Conservation (phyloP, 345 rosid species). For the Nephelium lappaceum region DNA sequence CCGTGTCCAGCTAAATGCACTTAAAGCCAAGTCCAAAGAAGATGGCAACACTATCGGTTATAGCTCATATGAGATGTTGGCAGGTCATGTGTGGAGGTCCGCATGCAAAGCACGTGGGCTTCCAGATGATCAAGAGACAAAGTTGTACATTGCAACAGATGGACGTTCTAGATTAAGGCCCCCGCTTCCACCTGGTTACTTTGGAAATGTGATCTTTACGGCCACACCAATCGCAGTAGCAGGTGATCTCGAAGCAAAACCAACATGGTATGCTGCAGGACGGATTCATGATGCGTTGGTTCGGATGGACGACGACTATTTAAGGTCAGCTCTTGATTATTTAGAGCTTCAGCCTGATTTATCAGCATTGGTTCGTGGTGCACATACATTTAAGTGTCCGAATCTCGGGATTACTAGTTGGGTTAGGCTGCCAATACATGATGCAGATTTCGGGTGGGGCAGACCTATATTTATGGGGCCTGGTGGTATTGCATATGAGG, state of each 20-base stretch:
- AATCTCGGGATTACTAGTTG: constrained; percentile 91
- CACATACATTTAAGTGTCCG: constrained; percentile 83
- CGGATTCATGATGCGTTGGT: constrained; percentile 74
- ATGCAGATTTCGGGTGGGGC: constrained; percentile 97
- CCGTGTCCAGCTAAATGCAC: constrained; percentile 61
- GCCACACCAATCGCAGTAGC: constrained; percentile 80
- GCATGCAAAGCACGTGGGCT: constrained; percentile 76
- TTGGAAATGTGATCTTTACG: constrained; percentile 90
- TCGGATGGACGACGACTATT: constrained; percentile 81
- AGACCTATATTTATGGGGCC: constrained; percentile 94
- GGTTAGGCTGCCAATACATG: constrained; percentile 84
- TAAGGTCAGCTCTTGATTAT: constrained; percentile 95
- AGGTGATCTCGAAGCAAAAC: constrained; percentile 67
- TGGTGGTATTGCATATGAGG: constrained; percentile 84
- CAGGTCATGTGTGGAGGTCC: constrained; percentile 93
- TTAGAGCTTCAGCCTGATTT: constrained; percentile 87
- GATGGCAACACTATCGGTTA: constrained; percentile 68
- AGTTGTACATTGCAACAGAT: constrained; percentile 87
- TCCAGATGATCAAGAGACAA: constrained; percentile 61
- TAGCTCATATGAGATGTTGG: constrained; percentile 89
- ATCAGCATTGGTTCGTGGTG: constrained; percentile 74
- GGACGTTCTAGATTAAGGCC: constrained; percentile 83
- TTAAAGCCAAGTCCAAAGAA: constrained; percentile 81
- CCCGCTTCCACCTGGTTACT: constrained; percentile 83
- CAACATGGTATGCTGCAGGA: constrained; percentile 87